Percentiles rank a stretch among this genome's conserved stretches.
Evolutionary conservation across 2,329 filamentous ascomycete species (phyloP).

Genomic region (Colletotrichum gigasporum): DNA sequence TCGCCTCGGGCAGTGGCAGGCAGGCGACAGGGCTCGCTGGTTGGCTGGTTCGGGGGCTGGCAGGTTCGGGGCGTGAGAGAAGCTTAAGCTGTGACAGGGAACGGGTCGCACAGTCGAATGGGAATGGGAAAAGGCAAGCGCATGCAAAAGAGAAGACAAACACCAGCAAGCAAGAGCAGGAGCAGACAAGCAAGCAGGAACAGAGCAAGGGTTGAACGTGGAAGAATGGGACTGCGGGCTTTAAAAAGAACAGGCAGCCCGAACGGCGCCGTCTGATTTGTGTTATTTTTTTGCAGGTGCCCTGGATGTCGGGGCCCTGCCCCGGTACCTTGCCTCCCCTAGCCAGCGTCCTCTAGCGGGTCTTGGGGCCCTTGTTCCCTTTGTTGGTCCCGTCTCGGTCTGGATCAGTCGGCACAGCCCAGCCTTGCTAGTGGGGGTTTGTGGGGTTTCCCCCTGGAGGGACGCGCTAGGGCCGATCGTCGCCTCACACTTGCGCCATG

Average conservation of each 20-base stretch:
- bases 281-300: no score
- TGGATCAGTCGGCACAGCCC: slow-evolving; percentile 31
- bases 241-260: background rate
- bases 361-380: background rate
- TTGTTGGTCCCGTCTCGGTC: slow-evolving; percentile 5
- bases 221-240: background rate
- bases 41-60: background rate
- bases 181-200: background rate
- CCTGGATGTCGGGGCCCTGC: background rate
- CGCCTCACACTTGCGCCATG: slow-evolving; percentile 11
- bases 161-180: background rate
- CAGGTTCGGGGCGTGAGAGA: slow-evolving; percentile 6
- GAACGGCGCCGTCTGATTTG: background rate
- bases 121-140: background rate
- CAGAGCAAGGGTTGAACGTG: background rate
- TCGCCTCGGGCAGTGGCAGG: background rate
- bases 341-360: background rate
- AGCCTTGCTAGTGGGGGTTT: slow-evolving; percentile 24
- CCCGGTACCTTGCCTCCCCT: background rate
- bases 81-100: slow-evolving; percentile 14
- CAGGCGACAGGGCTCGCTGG: background rate
- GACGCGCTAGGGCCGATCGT: slow-evolving; percentile 26
- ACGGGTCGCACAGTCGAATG: background rate
- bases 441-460: slow-evolving; percentile 21
- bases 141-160: background rate